Evolutionary conservation across 805 yeast genomes (phyloP).

Genomic region (Metschnikowia dekortorum): DNA sequence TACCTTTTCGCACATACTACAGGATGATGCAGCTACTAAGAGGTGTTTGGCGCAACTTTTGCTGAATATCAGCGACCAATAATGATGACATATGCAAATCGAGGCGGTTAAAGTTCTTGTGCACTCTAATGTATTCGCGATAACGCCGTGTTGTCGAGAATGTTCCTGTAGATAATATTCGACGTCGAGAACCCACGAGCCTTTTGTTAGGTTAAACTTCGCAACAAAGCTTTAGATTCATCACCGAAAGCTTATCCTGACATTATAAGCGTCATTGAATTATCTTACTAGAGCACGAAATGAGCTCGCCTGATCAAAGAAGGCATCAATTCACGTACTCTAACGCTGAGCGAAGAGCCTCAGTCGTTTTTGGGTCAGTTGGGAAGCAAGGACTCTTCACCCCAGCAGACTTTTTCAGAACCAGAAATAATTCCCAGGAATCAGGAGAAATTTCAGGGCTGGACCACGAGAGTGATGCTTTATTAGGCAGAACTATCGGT

Average conservation of each 20-base stretch:
- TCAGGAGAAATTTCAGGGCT: background rate
- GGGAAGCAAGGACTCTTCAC: conserved; percentile 50
- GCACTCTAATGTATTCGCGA: background rate
- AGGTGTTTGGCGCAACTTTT: conserved; percentile 81
- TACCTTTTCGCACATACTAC: conserved; percentile 71
- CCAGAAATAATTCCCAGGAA: conserved; percentile 4
- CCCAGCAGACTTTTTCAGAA: conserved; percentile 43
- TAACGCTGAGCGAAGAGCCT: conserved; percentile 46
- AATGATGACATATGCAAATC: conserved; percentile 1
- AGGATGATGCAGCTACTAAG: conserved; percentile 85
- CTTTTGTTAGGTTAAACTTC: background rate
- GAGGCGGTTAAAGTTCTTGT: background rate
- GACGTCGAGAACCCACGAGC: background rate
- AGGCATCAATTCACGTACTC: conserved; percentile 37
- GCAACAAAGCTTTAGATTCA: background rate
- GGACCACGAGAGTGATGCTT: conserved; percentile 13
- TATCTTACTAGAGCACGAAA: background rate
- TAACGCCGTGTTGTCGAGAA: background rate
- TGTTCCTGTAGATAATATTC: conserved; percentile 1
- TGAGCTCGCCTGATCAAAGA: conserved; percentile 12
- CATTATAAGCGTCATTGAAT: background rate
- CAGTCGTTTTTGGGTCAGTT: conserved; percentile 47
- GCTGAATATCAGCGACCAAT: conserved; percentile 46
- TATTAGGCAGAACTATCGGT: conserved; percentile 4
- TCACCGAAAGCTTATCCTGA: background rate